Base-by-base conservation (phyloP, 345 rosid genomes). In the Eucalyptus rudis region DNA sequence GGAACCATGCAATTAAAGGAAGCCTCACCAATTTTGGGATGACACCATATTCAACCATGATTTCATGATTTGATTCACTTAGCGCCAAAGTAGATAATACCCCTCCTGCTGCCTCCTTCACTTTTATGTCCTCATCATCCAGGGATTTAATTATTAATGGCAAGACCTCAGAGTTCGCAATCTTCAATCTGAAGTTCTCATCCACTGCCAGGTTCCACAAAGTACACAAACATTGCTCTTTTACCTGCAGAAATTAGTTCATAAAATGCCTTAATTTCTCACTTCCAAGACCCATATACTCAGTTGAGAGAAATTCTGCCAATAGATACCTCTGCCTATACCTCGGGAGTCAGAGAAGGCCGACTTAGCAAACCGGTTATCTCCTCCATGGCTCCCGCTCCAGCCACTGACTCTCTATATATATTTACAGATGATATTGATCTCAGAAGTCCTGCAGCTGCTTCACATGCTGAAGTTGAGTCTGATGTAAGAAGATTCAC, bases 171-270 rank as follows among this genome's bases (percentile, higher is more conserved):
- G 87, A 64, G 52, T 90, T 91, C 5, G 96, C 97, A 93, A 95
- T 96, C 90, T 94, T 96, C 56, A 90, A 90, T 87, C 99, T 93
- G 54, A 92, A 87, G 66, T 95, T 92, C 93, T 96, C 96, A 87
- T 97, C 99, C 36, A 94, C 96, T 62, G 99, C 94, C 90, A 97
- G 92, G 94, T 97, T 96, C 97, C 98, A 96, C 88, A 97, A 80
- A 86, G 95, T 90, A 91, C 97, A 96, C 68, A 97, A 83, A 86
- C 97, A 91, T 91, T 96, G 97, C 89, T 95, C 97, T 92, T 95
- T 96, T 84, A 96, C 97, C 99, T 97, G 91, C 29, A 92, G 86
- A 91, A 87, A 68, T 25, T 59, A 86, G 87, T 88, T 87, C 54
- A 88, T 36, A 76, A 89, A 80, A 54, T 66, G 58, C 87, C 91